These are phyloP conservation scores for Penicillium paneum DNA, from an alignment of 2,329 filamentous ascomycete genomes.

Conservation along the genomic window DNA sequence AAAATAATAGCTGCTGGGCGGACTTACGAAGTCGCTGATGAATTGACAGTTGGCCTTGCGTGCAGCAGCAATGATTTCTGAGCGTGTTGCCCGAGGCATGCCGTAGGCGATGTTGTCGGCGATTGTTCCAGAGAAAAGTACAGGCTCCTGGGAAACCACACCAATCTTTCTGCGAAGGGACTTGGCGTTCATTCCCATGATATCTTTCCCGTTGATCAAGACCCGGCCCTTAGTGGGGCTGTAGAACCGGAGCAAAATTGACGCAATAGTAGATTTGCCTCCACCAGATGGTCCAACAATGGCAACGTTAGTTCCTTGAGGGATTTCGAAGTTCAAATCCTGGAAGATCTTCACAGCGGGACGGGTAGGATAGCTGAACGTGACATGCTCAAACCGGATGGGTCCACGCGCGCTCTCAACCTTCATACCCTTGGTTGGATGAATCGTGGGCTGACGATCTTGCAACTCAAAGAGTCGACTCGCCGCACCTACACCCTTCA, in stretches of 20 bases:
- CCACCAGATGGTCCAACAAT: slow-evolving; percentile 95
- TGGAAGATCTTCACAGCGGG: slow-evolving; percentile 91
- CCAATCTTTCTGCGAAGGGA: slow-evolving; percentile 88
- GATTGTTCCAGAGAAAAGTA: slow-evolving; percentile 78
- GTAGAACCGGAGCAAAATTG: slow-evolving; percentile 89
- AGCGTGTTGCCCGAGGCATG: slow-evolving; percentile 69
- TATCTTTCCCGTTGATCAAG: slow-evolving; percentile 78
- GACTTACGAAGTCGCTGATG: slow-evolving; percentile 79
- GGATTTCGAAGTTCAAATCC: slow-evolving; percentile 83
- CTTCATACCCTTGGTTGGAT: slow-evolving; percentile 75
- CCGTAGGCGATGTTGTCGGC: slow-evolving; percentile 89
- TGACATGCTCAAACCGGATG: slow-evolving; percentile 82
- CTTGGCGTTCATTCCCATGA: slow-evolving; percentile 85
- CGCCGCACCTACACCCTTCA: slow-evolving; percentile 98
- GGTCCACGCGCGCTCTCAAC: slow-evolving; percentile 81
- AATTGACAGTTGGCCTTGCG: slow-evolving; percentile 94
- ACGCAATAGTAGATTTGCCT: slow-evolving; percentile 92
- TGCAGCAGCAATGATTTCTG: slow-evolving; percentile 82
- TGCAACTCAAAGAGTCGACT: slow-evolving; percentile 93
- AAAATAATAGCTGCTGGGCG: neutral
- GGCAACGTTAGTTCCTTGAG: slow-evolving; percentile 88
- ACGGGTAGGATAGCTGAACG: slow-evolving; percentile 88
- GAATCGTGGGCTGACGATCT: slow-evolving; percentile 80
- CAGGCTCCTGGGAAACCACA: slow-evolving; percentile 92
- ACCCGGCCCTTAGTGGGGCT: slow-evolving; percentile 74